Conservation (phyloP, 768 basidiomycete genomes). For the Boletus sp. region DNA sequence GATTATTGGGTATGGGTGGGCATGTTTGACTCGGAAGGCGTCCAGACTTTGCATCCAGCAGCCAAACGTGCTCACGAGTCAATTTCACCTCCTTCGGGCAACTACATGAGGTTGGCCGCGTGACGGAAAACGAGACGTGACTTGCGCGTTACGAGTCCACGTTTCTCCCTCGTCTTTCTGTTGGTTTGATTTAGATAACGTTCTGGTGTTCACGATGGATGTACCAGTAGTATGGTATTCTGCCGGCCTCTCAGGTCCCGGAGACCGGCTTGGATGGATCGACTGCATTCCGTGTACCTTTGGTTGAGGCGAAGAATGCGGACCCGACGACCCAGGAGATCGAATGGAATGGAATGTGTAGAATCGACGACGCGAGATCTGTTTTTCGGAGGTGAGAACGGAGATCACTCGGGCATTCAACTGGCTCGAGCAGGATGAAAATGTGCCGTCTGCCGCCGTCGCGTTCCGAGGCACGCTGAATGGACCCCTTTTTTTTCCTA, state of each 20-base stretch:
- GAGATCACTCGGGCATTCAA: too few species aligned
- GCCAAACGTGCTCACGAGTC: neutral
- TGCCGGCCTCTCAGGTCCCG: neutral
- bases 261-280: neutral
- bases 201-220: neutral
- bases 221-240: neutral
- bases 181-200: neutral
- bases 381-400: neutral
- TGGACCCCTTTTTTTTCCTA: neutral
- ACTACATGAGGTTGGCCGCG: neutral
- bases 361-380: neutral
- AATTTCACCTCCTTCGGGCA: neutral
- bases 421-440: too few species aligned
- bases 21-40: slow-evolving; percentile 15
- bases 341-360: neutral
- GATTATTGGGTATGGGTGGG: slow-evolving; percentile 37
- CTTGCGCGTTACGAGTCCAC: neutral
- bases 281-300: neutral
- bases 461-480: neutral
- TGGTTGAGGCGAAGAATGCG: slow-evolving; percentile 3
- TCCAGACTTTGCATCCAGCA: neutral
- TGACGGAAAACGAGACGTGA: neutral
- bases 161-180: neutral
- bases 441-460: too few species aligned
- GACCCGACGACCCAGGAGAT: neutral